Evolutionary conservation across 352 stramenopile genomes (phyloP).

Genomic region (Globisporangium spinosum): DNA sequence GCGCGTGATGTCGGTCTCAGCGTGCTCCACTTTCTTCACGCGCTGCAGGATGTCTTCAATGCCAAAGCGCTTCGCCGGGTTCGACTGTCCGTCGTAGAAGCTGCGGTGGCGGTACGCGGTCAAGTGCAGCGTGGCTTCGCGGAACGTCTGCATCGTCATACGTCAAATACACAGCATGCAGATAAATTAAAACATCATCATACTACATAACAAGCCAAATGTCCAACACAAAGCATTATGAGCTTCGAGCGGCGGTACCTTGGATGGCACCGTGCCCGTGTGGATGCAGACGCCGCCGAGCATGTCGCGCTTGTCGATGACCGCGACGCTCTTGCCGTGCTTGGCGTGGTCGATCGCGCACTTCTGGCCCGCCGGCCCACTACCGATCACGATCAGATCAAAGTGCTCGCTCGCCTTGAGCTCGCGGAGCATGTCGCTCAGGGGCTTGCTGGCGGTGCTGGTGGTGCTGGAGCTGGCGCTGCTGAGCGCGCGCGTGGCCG

Average conservation of each 20-base stretch:
- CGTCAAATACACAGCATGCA: not conserved
- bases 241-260: conserved; percentile 30
- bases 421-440: conserved; percentile 71
- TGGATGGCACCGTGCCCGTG: conserved; percentile 86
- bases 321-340: conserved; percentile 72
- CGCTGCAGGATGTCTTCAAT: conserved; percentile 84
- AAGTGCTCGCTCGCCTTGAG: conserved; percentile 86
- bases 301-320: conserved; percentile 90
- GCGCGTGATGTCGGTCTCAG: conserved; percentile 83
- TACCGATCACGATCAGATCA: conserved; percentile 88
- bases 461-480: not conserved
- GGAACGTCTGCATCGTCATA: conserved; percentile 64
- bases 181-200: not conserved
- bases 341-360: conserved; percentile 89
- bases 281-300: conserved; percentile 86
- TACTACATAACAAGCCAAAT: not conserved
- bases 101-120: conserved; percentile 86
- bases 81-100: conserved; percentile 81
- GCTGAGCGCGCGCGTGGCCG: conserved; percentile 3
- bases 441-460: conserved; percentile 13
- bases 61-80: conserved; percentile 63
- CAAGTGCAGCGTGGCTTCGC: conserved; percentile 86
- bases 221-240: not conserved
- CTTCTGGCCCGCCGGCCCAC: conserved; percentile 84
- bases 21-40: conserved; percentile 76